A percentile compares a stretch with the other conserved stretches of the same genome.
These are phyloP conservation scores for Cercophora sp. DNA, from an alignment of 495 filamentous ascomycete genomes.

Conservation along the genomic window DNA sequence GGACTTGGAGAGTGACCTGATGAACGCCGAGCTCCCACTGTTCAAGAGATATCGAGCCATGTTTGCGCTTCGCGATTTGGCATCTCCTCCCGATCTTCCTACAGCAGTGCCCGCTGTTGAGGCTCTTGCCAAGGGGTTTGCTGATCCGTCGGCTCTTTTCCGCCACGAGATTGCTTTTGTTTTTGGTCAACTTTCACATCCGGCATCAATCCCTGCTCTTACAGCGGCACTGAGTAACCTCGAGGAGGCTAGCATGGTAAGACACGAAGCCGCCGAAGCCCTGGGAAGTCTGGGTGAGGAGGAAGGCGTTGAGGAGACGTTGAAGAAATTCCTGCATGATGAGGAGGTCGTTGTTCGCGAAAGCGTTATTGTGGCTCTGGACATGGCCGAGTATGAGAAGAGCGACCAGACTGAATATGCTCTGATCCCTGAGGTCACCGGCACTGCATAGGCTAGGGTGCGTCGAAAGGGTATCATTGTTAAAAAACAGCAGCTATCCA, in stretches of 20 bases:
- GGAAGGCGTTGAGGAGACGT: constrained; percentile 80
- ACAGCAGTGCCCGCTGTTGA: constrained; percentile 79
- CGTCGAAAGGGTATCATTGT: not conserved
- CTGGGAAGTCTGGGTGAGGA: constrained; percentile 94
- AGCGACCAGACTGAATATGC: constrained; percentile 87
- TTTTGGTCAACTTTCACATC: constrained; percentile 92
- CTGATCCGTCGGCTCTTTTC: constrained; percentile 88
- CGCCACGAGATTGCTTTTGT: constrained; percentile 98
- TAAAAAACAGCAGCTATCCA: constrained; percentile 9
- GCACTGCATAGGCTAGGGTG: constrained; percentile 19
- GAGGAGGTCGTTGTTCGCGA: constrained; percentile 90
- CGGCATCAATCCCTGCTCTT: constrained; percentile 89
- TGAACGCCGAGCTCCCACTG: constrained; percentile 73
- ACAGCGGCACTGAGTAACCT: constrained; percentile 71
- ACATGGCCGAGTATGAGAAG: constrained; percentile 98
- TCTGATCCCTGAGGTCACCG: constrained; percentile 61
- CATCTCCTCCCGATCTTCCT: constrained; percentile 84
- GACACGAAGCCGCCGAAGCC: constrained; percentile 95
- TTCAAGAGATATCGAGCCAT: constrained; percentile 96
- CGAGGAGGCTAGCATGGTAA: constrained; percentile 88
- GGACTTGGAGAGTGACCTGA: constrained; percentile 68
- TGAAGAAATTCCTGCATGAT: constrained; percentile 83
- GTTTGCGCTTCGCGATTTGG: constrained; percentile 92
- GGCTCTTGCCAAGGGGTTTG: constrained; percentile 81
- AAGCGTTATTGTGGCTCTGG: constrained; percentile 88